These are phyloP conservation scores for Lachnellula arida DNA, from an alignment of 2,329 filamentous ascomycete genomes.

Conservation along the genomic window DNA sequence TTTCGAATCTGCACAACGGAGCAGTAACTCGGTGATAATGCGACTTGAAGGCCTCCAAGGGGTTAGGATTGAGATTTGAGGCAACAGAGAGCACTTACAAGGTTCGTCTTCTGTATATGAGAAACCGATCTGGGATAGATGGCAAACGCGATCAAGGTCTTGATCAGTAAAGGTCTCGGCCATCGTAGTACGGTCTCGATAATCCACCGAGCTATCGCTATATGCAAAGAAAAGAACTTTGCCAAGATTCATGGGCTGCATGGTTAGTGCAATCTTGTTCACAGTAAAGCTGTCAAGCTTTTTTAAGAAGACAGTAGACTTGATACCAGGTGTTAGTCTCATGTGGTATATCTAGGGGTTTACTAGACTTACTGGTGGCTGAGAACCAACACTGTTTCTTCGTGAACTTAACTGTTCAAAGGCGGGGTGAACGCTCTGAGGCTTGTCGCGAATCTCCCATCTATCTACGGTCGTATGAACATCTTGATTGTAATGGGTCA, in stretches of 20 bases:
- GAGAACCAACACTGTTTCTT: slow-evolving; percentile 45
- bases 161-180: slow-evolving; percentile 59
- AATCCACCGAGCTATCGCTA: slow-evolving; percentile 76
- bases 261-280: slow-evolving; percentile 65
- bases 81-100: slow-evolving; percentile 44
- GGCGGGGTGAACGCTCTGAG: slow-evolving; percentile 64
- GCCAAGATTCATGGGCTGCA: slow-evolving; percentile 65
- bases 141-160: slow-evolving; percentile 61
- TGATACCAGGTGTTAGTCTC: slow-evolving; percentile 10
- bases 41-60: slow-evolving; percentile 50
- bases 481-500: slow-evolving; percentile 56
- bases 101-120: slow-evolving; percentile 61
- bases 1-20: slow-evolving; percentile 55
- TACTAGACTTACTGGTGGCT: slow-evolving; percentile 24
- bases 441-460: slow-evolving; percentile 70
- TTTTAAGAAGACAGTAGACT: slow-evolving; percentile 48
- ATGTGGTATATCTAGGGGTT: no score
- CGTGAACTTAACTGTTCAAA: slow-evolving; percentile 72
- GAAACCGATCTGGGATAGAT: slow-evolving; percentile 74
- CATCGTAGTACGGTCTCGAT: slow-evolving; percentile 72
- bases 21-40: slow-evolving; percentile 55
- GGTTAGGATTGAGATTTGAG: neutral
- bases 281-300: slow-evolving; percentile 64
- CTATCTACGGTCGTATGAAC: slow-evolving; percentile 71
- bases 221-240: slow-evolving; percentile 68